Percentiles rank a stretch among this genome's conserved stretches.
phyloP scores from a whole-genome alignment of 108 stramenopile genomes.

The Nitzschia sp. region DNA sequence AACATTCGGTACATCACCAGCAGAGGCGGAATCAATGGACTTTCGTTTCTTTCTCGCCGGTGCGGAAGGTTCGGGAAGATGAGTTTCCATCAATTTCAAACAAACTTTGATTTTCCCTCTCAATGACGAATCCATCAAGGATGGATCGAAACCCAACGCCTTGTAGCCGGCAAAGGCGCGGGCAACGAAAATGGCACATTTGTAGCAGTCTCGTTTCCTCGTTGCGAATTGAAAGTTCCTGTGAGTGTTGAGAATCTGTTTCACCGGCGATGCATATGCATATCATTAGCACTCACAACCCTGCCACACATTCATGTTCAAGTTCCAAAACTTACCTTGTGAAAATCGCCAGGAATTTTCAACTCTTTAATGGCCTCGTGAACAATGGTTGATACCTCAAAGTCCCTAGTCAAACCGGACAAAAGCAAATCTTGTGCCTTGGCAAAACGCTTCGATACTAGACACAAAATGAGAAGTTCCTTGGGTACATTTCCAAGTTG shows the following conservation, averaged over 20 bases:
- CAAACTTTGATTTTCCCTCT: slow-evolving; percentile 20
- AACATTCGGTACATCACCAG: background rate
- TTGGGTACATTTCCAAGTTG: slow-evolving; percentile 30
- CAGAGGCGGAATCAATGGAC: background rate
- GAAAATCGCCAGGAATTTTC: slow-evolving; percentile 14
- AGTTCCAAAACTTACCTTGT: background rate
- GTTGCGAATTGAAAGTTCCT: slow-evolving; percentile 28
- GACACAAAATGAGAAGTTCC: slow-evolving; percentile 28
- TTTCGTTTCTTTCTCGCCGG: slow-evolving; percentile 21
- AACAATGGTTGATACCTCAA: slow-evolving; percentile 21
- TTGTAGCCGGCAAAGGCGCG: slow-evolving; percentile 27
- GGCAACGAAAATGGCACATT: slow-evolving; percentile 41
- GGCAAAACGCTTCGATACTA: slow-evolving; percentile 29
- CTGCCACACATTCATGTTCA: background rate
- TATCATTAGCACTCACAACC: background rate
- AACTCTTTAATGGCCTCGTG: slow-evolving; percentile 27
- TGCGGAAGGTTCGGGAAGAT: background rate
- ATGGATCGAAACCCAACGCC: slow-evolving; percentile 4
- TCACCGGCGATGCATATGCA: too few species aligned
- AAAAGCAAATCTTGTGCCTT: slow-evolving; percentile 30
- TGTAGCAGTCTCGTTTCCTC: slow-evolving; percentile 33
- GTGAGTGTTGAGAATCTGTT: background rate
- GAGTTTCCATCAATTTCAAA: slow-evolving; percentile 33
- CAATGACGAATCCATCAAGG: background rate
- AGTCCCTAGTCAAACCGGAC: slow-evolving; percentile 27